Evolutionary conservation across 768 basidiomycete species (phyloP).

Genomic region (Lenzites betulinus): DNA sequence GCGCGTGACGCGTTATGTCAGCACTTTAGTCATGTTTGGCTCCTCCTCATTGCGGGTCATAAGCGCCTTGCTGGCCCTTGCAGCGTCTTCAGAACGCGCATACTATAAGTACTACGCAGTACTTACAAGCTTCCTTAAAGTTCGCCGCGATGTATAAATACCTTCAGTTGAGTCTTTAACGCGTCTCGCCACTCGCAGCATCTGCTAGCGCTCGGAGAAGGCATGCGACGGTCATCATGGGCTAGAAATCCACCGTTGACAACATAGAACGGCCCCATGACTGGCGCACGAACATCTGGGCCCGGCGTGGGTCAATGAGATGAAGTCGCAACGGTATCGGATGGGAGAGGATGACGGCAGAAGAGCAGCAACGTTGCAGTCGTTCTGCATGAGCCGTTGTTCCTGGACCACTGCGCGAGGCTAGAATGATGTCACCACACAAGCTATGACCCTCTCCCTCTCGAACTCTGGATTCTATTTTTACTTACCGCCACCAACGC

Average conservation of each 20-base stretch:
- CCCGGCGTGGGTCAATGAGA: background rate
- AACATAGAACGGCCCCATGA: conserved; percentile 5
- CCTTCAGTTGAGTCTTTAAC: background rate
- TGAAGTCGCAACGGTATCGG: background rate
- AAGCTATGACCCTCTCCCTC: background rate
- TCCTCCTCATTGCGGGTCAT: background rate
- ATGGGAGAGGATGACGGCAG: conserved; percentile 12
- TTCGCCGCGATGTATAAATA: background rate
- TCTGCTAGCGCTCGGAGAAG: background rate
- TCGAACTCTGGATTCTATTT: conserved; percentile 9
- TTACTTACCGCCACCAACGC: background rate
- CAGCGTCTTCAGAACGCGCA: background rate
- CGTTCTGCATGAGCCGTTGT: conserved; percentile 2
- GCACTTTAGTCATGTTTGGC: conserved; percentile 16
- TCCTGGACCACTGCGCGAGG: conserved; percentile 4
- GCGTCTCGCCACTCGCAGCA: conserved; percentile 3
- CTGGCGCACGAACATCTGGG: background rate
- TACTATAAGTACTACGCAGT: background rate
- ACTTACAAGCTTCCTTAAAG: background rate
- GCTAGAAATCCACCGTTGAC: background rate
- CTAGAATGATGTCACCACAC: conserved; percentile 15
- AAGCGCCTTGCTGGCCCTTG: too few relatives aligned
- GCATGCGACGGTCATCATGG: background rate
- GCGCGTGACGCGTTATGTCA: conserved; percentile 19
- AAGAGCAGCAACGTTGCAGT: conserved; percentile 5